These are phyloP conservation scores for Scutellaria minor DNA, from an alignment of 257 asterid species.

Conservation along the genomic window DNA sequence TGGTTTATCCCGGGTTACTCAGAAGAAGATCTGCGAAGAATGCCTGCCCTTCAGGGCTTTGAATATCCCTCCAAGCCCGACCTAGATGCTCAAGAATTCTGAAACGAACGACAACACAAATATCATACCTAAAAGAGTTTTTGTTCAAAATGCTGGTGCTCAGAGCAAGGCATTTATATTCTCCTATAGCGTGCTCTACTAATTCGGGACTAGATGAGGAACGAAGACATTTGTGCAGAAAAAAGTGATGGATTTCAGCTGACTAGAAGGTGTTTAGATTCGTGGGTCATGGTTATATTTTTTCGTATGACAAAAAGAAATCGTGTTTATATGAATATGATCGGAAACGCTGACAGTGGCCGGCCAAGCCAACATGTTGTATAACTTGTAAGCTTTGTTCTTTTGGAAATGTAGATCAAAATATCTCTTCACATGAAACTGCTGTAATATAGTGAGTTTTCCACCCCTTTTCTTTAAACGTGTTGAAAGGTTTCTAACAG, in stretches of 20 bases:
- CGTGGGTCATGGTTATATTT: constrained; percentile 21
- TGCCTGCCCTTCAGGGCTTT: constrained; percentile 80
- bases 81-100: constrained; percentile 60
- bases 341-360: constrained; percentile 27
- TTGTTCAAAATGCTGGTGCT: constrained; percentile 16
- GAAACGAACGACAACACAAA: constrained; percentile 11
- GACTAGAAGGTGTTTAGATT: constrained; percentile 25
- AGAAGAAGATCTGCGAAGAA: constrained; percentile 67
- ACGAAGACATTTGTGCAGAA: constrained; percentile 29
- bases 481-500: not conserved
- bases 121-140: constrained; percentile 8
- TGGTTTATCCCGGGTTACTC: constrained; percentile 78
- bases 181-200: constrained; percentile 17
- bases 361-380: constrained; percentile 38
- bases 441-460: constrained; percentile 37
- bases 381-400: constrained; percentile 39
- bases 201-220: too few relatives aligned
- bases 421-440: not conserved
- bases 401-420: constrained; percentile 41
- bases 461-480: not conserved
- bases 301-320: constrained; percentile 28
- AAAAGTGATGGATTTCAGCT: constrained; percentile 27
- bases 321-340: constrained; percentile 11
- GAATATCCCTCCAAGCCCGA: constrained; percentile 79
- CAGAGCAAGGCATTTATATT: constrained; percentile 27